Evolutionary conservation across 2,329 filamentous ascomycete species (phyloP).

Genomic region (Penicillium sp.): DNA sequence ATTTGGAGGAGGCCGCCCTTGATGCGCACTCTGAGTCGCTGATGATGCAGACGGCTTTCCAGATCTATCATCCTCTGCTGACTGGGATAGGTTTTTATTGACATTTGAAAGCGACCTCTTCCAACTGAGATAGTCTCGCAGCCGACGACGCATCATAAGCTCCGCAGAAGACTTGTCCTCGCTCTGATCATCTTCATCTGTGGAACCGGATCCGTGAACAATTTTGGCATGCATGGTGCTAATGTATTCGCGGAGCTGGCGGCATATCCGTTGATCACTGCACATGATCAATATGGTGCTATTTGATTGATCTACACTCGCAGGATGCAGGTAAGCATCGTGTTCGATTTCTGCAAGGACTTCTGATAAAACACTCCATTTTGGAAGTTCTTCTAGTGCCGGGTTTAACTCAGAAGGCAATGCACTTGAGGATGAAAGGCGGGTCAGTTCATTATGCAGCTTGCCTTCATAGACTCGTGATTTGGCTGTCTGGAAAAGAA

Average conservation of each 20-base stretch:
- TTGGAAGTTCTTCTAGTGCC: slow-evolving; percentile 89
- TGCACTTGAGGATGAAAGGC: slow-evolving; percentile 45
- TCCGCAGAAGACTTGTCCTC: slow-evolving; percentile 68
- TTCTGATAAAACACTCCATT: slow-evolving; percentile 87
- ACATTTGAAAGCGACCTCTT: slow-evolving; percentile 86
- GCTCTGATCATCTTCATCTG: slow-evolving; percentile 51
- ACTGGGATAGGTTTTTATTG: slow-evolving; percentile 52
- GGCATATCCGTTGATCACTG: slow-evolving; percentile 77
- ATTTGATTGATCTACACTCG: slow-evolving; percentile 76
- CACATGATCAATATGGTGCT: slow-evolving; percentile 97
- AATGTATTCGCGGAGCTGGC: slow-evolving; percentile 85
- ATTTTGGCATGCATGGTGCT: slow-evolving; percentile 79
- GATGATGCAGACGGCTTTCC: slow-evolving; percentile 25
- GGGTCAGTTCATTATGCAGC: slow-evolving; percentile 58
- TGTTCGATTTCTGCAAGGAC: slow-evolving; percentile 90
- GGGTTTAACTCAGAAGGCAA: slow-evolving; percentile 67
- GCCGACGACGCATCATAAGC: slow-evolving; percentile 85
- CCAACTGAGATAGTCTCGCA: slow-evolving; percentile 86
- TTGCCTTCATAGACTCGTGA: slow-evolving; percentile 79
- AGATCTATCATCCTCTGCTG: slow-evolving; percentile 23
- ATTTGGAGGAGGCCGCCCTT: slow-evolving; percentile 70
- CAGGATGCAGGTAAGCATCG: slow-evolving; percentile 80
- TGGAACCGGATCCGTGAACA: slow-evolving; percentile 43
- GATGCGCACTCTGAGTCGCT: slow-evolving; percentile 37
- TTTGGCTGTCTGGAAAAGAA: slow-evolving; percentile 88